Base-by-base conservation (phyloP, 495 filamentous ascomycete species). In the Physcia stellaris region DNA sequence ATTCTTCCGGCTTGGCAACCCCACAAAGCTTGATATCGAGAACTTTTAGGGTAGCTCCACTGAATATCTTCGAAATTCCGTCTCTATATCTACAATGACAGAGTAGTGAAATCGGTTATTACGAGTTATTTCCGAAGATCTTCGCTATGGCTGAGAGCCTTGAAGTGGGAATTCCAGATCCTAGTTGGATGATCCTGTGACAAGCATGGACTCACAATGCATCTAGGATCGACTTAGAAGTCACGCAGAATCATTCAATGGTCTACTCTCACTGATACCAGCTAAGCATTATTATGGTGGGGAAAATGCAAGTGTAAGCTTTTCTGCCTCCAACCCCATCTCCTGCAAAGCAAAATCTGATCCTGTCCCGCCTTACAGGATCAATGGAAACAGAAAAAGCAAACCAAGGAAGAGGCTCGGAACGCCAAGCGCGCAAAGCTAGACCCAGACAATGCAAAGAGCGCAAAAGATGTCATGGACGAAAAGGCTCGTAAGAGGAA, bases 281-380 rank as follows among this genome's bases (percentile, higher is more conserved):
- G 87, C 85, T 16, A 87, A 88, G 57, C 75, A 81, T 49, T 94
- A 94, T 60, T 94, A 90, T 54, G n/a, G n/a, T n/a, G 83, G 79
- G 27, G 78, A 86, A 50, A 85, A 92, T 49, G 77, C 64, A 28
- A 86, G 64, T 61, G 86, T 94, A 79, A 48, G 84, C 78, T 37
- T 37, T 37, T 6, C n/a, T 6, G 13, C 15, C 17, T 45, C 24
- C 45, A 30, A 26, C 16, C 30, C 45, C 34, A 49, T 33, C 42
- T n/a, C 28, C 45, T 31, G 13, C 16, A 21, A 2, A 23, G 18
- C 18, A 1, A 32, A 16, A 26, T 32, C 17, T 27, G 21, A 23
- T 20, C 17, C 21, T 39, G 26, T 45, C 34, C 27, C 33, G 11
- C 27, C 19, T 49, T 40, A 55, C 56, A 86, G 79, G 71, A 83